These are phyloP conservation scores for Abrus precatorius DNA, from an alignment of 306 rosid genomes.

Conservation along the genomic window DNA sequence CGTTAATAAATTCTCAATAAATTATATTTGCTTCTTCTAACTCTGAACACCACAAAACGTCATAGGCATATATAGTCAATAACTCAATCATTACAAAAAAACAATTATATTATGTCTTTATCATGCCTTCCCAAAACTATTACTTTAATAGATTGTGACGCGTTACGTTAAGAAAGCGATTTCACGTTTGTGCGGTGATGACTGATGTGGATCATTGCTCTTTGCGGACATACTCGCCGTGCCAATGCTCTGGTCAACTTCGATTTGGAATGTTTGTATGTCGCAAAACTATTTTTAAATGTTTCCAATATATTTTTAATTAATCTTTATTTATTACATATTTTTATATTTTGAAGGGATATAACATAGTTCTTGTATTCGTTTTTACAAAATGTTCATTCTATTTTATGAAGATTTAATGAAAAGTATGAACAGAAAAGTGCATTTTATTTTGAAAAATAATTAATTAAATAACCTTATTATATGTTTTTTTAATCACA, in stretches of 20 bases:
- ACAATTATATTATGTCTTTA: slow-evolving; percentile 18
- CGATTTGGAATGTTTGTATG: background rate
- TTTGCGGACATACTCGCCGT: background rate
- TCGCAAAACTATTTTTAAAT: too few relatives aligned
- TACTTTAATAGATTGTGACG: slow-evolving; percentile 38
- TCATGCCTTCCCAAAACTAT: background rate
- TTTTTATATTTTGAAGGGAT: too few relatives aligned
- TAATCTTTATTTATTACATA: too few relatives aligned
- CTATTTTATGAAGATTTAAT: background rate
- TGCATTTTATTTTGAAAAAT: background rate
- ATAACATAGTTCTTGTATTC: background rate
- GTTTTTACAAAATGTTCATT: background rate
- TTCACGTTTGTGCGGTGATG: background rate
- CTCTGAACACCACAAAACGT: slow-evolving; percentile 2
- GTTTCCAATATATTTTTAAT: too few relatives aligned
- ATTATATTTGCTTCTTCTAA: background rate
- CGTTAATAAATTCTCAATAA: background rate
- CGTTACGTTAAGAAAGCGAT: slow-evolving; percentile 32
- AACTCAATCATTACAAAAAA: slow-evolving; percentile 21
- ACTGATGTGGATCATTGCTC: background rate
- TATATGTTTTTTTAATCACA: background rate
- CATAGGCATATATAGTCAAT: slow-evolving; percentile 16
- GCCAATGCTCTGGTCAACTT: background rate
- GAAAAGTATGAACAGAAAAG: background rate
- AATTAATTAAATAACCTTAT: too few relatives aligned